Base-by-base conservation (phyloP, 1,284 basidiomycete species). In the Malassezia yamatoensis region DNA sequence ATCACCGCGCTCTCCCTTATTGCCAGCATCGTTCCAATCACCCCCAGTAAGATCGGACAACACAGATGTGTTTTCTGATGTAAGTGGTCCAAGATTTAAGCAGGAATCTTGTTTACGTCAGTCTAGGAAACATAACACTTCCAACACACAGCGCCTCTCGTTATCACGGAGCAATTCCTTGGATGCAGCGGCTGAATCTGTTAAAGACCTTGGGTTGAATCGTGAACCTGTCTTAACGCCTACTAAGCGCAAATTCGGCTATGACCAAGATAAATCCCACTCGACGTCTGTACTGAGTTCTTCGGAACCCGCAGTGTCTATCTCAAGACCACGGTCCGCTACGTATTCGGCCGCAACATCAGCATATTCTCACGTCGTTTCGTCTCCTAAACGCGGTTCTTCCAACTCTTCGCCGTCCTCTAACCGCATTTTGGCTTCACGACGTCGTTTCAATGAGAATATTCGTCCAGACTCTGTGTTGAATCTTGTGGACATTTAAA, bases 231-330 rank as follows among this genome's bases (percentile, higher is more conserved):
- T 29, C 7, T 45, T 45, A 24, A 45, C 43, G 24, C 43, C 43
- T 15, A 34, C 49, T 0, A 51, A 51, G 39, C 49, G 49, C 15
- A 51, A 51, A n/a, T 41, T 34, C 37, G 49, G 43, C 16, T 8
- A 35, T 11, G 39, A 42, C 11, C 36, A 18, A 20, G 49, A 42
- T 38, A 33, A 11, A 21, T 1, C 10, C 11, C 29, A 45, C 13
- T 15, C 18, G 15, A 2, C 43, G 8, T 9, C 43, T 2, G 6
- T n/a, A 9, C 43, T 34, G 5, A 34, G 7, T 29, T 29, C 24
- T 3, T 29, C 7, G 24, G 24, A 29, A 29, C 24, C 24, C 24
- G 7, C 24, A 29, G 4, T 13, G n/a, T 29, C 43, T 9, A 6
- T 15, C 16, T 24, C 18, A n/a, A 43, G 6, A 10, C 13, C 41